These are phyloP conservation scores for Fraxinus floribunda DNA, from an alignment of 305 asterid species.

Conservation along the genomic window DNA sequence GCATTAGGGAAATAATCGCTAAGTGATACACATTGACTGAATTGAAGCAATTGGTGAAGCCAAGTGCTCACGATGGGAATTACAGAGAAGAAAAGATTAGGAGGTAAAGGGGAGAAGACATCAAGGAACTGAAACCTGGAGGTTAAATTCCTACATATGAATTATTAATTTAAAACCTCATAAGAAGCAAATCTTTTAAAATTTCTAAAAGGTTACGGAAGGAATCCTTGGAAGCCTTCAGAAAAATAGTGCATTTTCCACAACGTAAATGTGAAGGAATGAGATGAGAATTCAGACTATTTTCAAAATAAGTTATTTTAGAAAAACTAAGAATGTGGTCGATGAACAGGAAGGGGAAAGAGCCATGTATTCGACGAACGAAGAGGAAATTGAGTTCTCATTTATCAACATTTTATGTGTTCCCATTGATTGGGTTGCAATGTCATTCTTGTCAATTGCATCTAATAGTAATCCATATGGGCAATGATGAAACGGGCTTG, in stretches of 20 bases:
- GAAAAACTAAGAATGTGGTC: background rate
- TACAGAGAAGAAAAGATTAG: background rate
- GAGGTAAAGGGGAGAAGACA: background rate
- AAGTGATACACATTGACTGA: background rate
- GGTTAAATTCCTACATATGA: background rate
- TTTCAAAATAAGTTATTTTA: background rate
- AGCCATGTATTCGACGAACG: background rate
- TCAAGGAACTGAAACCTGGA: background rate
- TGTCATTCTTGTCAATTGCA: no score
- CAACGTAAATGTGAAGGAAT: background rate
- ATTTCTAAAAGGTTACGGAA: background rate
- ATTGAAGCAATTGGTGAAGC: background rate
- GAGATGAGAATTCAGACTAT: background rate
- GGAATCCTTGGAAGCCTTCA: background rate
- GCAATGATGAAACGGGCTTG: no score
- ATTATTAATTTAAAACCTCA: background rate
- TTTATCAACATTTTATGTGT: background rate
- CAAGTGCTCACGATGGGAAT: background rate
- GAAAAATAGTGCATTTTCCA: background rate
- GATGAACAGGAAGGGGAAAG: background rate
- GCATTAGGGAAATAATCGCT: background rate
- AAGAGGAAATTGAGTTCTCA: background rate
- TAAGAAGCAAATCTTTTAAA: background rate
- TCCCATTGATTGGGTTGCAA: no score
- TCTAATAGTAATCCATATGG: no score